Conservation (phyloP, 2,329 filamentous ascomycete genomes). For the Epichloe coenophiala region DNA sequence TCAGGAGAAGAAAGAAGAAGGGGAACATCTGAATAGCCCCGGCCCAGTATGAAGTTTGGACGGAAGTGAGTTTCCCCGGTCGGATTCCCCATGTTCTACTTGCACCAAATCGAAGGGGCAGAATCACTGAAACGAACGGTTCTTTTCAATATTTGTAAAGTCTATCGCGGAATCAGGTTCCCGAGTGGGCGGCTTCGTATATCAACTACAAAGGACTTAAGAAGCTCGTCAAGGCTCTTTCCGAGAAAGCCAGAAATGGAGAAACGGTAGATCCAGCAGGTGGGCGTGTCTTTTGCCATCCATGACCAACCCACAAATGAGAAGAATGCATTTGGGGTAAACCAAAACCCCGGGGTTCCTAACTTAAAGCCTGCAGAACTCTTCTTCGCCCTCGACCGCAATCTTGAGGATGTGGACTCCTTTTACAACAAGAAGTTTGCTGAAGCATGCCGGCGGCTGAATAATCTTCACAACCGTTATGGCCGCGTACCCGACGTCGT, state of each 20-base stretch:
- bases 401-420: constrained; percentile 88
- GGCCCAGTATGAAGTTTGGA: constrained; percentile 44
- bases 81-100: no score
- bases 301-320: constrained; percentile 6
- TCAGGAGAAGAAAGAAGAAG: background rate
- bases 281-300: constrained; percentile 37
- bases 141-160: constrained; percentile 21
- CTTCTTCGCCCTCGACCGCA: constrained; percentile 91
- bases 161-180: constrained; percentile 70
- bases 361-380: constrained; percentile 52
- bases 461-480: constrained; percentile 78
- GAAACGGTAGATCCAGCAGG: constrained; percentile 79
- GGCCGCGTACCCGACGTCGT: constrained; percentile 57
- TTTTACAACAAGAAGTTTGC: constrained; percentile 96
- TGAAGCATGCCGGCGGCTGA: constrained; percentile 71
- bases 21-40: background rate
- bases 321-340: constrained; percentile 11
- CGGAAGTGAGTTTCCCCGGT: constrained; percentile 34
- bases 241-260: constrained; percentile 50
- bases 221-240: constrained; percentile 80
- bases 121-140: constrained; percentile 7
- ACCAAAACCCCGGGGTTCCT: constrained; percentile 14
- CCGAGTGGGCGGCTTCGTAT: constrained; percentile 72
- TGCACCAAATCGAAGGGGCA: constrained; percentile 1
- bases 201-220: constrained; percentile 89